phyloP scores from a whole-genome alignment of 1,139 yeast genomes.

The Blastobotrys serpentis region DNA sequence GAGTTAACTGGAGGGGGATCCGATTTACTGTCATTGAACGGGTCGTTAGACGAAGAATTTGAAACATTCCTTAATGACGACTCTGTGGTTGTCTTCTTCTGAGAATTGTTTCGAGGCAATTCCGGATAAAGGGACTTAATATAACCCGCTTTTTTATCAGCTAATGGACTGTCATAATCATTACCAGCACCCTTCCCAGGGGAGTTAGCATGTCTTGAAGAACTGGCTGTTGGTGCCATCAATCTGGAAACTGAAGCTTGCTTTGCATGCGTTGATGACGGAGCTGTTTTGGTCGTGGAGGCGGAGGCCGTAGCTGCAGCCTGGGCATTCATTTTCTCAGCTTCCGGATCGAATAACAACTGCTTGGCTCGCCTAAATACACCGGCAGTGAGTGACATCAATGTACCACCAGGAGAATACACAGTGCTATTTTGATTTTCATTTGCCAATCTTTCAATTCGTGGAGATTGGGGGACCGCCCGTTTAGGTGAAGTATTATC shows the following conservation, averaged over 20 bases:
- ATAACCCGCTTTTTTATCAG: slow-evolving; percentile 15
- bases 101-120: slow-evolving; percentile 7
- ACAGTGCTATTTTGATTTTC: background rate
- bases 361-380: slow-evolving; percentile 30
- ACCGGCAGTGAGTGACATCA: slow-evolving; percentile 20
- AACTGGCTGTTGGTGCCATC: slow-evolving; percentile 41
- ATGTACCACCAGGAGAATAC: slow-evolving; percentile 10
- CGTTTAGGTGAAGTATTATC: background rate
- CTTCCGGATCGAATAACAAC: slow-evolving; percentile 25
- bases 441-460: slow-evolving; percentile 3
- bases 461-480: background rate
- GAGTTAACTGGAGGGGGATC: slow-evolving; percentile 6
- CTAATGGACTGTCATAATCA: slow-evolving; percentile 15
- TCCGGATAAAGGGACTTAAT: slow-evolving; percentile 16
- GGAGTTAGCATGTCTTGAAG: slow-evolving; percentile 22
- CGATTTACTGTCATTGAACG: slow-evolving; percentile 3
- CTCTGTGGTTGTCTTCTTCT: background rate
- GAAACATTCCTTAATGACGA: background rate
- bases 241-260: slow-evolving; percentile 31
- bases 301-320: slow-evolving; percentile 1
- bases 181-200: slow-evolving; percentile 6
- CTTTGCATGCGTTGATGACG: slow-evolving; percentile 3
- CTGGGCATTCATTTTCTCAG: background rate
- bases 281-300: background rate
- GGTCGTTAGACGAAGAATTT: background rate